Conservation (phyloP, 2,329 filamentous ascomycete genomes). For the Xylaria multiplex region DNA sequence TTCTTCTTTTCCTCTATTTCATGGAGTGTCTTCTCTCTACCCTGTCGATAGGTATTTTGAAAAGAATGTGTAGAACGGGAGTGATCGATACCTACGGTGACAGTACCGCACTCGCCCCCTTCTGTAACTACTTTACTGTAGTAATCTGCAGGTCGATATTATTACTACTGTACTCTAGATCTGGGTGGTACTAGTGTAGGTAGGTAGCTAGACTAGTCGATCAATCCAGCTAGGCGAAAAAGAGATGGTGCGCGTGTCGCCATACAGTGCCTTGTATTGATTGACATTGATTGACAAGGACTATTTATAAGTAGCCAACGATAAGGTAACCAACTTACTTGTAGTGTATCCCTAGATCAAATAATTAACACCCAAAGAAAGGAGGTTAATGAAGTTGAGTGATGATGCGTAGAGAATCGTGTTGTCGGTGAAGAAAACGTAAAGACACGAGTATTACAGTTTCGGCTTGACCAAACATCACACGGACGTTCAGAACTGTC, state of each 20-base stretch:
- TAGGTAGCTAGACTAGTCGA: constrained; percentile 15
- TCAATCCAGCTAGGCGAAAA: constrained; percentile 31
- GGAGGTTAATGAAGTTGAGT: not conserved
- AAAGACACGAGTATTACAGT: constrained; percentile 3
- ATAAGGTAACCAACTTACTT: not conserved
- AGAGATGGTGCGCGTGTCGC: constrained; percentile 20
- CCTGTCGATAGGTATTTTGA: constrained; percentile 18
- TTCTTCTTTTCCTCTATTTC: not conserved
- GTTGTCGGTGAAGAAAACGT: constrained; percentile 5
- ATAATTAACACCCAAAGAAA: not conserved
- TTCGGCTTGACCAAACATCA: constrained; percentile 6
- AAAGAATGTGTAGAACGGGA: constrained; percentile 3
- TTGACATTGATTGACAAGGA: constrained; percentile 9
- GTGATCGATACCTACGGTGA: constrained; percentile 17
- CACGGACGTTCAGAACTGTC: constrained; percentile 11
- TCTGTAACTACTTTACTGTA: constrained; percentile 18
- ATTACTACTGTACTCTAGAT: constrained; percentile 34
- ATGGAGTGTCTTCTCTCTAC: not conserved
- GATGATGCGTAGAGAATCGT: not conserved
- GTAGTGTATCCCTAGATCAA: not conserved
- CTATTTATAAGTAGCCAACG: not conserved
- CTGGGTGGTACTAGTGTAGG: constrained; percentile 14
- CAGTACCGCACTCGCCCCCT: constrained; percentile 15
- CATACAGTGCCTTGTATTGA: constrained; percentile 10
- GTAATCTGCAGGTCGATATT: constrained; percentile 34